phyloP scores from a whole-genome alignment of 768 basidiomycete species.

The Suillus subalutaceus region DNA sequence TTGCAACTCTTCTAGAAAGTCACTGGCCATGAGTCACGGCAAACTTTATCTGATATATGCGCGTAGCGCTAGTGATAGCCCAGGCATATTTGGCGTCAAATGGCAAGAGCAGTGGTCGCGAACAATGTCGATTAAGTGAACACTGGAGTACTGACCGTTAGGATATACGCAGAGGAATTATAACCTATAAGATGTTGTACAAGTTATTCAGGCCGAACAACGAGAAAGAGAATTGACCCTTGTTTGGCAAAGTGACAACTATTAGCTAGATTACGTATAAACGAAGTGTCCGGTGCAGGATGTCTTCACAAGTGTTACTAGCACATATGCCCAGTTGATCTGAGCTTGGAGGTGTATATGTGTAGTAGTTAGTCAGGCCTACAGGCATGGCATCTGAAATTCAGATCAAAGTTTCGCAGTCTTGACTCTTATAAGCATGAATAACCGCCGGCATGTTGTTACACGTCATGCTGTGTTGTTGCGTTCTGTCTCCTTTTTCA shows the following conservation, averaged over 20 bases:
- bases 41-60: background rate
- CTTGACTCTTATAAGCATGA: too few relatives aligned
- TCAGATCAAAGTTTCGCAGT: too few relatives aligned
- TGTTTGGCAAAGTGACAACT: slow-evolving; percentile 1
- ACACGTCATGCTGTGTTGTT: too few relatives aligned
- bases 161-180: background rate
- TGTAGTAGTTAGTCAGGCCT: too few relatives aligned
- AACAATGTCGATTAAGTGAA: background rate
- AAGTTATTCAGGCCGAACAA: background rate
- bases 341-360: too few relatives aligned
- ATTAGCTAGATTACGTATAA: too few relatives aligned
- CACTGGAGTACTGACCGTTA: background rate
- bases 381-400: too few relatives aligned
- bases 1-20: background rate
- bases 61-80: background rate
- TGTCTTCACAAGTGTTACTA: too few relatives aligned
- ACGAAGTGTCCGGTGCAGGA: too few relatives aligned
- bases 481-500: too few relatives aligned
- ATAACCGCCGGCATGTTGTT: too few relatives aligned
- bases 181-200: background rate
- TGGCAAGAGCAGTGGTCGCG: background rate
- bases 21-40: background rate
- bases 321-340: too few relatives aligned
- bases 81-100: background rate
- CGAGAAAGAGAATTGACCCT: background rate